Conservation (phyloP, 352 stramenopile species). For the Pilasporangium apinafurcum region DNA sequence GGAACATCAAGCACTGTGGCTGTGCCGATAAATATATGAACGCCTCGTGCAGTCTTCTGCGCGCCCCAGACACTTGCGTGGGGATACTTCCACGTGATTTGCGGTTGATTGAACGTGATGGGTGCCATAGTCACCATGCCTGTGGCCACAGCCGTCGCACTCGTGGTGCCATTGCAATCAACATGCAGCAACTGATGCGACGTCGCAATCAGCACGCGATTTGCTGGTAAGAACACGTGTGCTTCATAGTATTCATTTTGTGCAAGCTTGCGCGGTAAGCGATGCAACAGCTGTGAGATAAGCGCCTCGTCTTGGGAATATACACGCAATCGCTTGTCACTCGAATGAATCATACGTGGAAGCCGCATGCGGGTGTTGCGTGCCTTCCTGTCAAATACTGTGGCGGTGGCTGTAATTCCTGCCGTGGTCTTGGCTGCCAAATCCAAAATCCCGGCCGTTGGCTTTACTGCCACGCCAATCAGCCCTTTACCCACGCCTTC, state of each 20-base stretch:
- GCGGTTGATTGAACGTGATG: constrained; percentile 10
- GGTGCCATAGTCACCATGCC: not conserved
- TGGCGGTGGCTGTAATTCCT: constrained; percentile 80
- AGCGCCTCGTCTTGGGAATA: constrained; percentile 70
- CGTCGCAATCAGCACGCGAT: constrained; percentile 62
- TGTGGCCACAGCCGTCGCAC: constrained; percentile 8
- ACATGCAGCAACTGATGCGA: constrained; percentile 69
- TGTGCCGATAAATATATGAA: constrained; percentile 38
- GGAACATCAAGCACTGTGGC: constrained; percentile 24
- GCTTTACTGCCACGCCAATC: constrained; percentile 86
- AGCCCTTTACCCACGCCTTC: constrained; percentile 85
- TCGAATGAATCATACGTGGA: constrained; percentile 71
- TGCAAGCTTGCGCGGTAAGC: constrained; percentile 45
- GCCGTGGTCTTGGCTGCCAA: constrained; percentile 69
- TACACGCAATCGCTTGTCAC: constrained; percentile 70
- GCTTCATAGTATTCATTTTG: constrained; percentile 75
- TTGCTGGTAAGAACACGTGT: constrained; percentile 62
- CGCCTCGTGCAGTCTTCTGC: constrained; percentile 30
- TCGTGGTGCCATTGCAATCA: constrained; percentile 25
- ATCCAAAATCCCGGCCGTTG: constrained; percentile 80
- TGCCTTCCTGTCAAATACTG: constrained; percentile 74
- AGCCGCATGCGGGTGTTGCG: constrained; percentile 55
- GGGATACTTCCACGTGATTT: constrained; percentile 41
- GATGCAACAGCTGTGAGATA: constrained; percentile 53
- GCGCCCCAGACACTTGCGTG: constrained; percentile 36